phyloP scores from a whole-genome alignment of 1,284 basidiomycete genomes.

The Gomphus bonarii region DNA sequence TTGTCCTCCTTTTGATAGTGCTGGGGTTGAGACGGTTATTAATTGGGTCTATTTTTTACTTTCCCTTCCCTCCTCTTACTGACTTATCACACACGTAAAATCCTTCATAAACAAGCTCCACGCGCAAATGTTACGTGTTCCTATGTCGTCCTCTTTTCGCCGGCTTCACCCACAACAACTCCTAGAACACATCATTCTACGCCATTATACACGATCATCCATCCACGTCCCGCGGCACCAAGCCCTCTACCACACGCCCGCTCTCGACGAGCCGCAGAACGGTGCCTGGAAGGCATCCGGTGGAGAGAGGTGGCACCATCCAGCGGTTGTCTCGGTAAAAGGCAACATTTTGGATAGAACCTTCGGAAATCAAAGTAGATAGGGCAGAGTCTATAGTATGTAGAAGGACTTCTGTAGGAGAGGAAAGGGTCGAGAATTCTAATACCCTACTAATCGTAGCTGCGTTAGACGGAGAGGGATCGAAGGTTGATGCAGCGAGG shows the following conservation, averaged over 20 bases:
- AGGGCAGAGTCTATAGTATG: constrained; percentile 33
- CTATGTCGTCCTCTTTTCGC: too few species aligned
- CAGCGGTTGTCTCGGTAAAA: constrained; percentile 44
- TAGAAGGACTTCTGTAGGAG: constrained; percentile 47
- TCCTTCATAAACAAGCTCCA: too few species aligned
- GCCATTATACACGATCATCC: constrained; percentile 59
- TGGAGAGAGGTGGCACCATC: constrained; percentile 49
- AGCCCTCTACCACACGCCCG: constrained; percentile 32
- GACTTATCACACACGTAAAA: too few species aligned
- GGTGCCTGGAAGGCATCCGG: constrained; percentile 63
- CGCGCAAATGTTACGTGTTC: too few species aligned
- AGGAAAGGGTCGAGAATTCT: constrained; percentile 11
- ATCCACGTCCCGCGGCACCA: constrained; percentile 42
- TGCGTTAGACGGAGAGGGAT: constrained; percentile 22
- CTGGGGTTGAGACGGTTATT: too few species aligned
- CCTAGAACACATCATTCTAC: constrained; percentile 28
- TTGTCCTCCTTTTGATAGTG: too few species aligned
- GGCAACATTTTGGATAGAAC: constrained; percentile 60
- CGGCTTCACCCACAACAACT: too few species aligned
- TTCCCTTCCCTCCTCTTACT: too few species aligned
- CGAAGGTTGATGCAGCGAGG: constrained; percentile 27
- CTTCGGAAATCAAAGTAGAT: constrained; percentile 39
- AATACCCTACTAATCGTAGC: too few species aligned
- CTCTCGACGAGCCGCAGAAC: constrained; percentile 53
- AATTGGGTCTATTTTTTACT: too few species aligned